phyloP scores from a whole-genome alignment of 2,329 filamentous ascomycete genomes.

The Pseudogymnoascus sp. region DNA sequence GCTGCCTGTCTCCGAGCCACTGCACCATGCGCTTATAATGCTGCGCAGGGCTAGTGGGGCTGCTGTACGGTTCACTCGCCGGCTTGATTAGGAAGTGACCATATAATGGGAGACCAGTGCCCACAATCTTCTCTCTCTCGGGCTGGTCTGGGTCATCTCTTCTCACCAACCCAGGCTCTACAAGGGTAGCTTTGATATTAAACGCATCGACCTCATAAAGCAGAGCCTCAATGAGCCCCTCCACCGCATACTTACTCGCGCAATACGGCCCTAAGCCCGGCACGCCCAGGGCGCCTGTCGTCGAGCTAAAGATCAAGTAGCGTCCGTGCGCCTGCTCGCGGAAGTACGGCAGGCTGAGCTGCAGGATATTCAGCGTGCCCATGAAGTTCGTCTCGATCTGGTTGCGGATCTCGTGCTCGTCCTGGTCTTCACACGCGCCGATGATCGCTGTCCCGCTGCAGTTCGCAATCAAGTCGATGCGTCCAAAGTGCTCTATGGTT shows the following conservation, averaged over 20 bases:
- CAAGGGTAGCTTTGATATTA: constrained; percentile 87
- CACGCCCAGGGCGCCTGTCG: constrained; percentile 84
- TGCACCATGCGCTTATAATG: constrained; percentile 89
- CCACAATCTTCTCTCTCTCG: constrained; percentile 5
- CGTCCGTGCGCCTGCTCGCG: constrained; percentile 67
- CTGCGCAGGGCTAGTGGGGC: constrained; percentile 70
- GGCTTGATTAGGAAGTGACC: constrained; percentile 89
- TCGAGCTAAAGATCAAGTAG: constrained; percentile 93
- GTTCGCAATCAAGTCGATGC: constrained; percentile 84
- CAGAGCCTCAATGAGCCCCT: constrained; percentile 93
- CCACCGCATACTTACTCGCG: constrained; percentile 94
- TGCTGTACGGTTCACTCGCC: constrained; percentile 72
- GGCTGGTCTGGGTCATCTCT: constrained; percentile 69
- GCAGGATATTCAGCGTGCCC: constrained; percentile 88
- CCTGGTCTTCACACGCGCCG: constrained; percentile 91
- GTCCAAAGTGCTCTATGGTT: constrained; percentile 68
- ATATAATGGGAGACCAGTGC: constrained; percentile 59
- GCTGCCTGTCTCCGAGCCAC: constrained; percentile 89
- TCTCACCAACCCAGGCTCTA: constrained; percentile 82
- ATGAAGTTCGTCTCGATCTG: constrained; percentile 99
- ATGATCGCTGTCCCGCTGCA: constrained; percentile 95
- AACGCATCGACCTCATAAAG: constrained; percentile 89
- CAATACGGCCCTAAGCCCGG: constrained; percentile 91
- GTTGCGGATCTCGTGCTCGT: constrained; percentile 87
- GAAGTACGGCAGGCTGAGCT: constrained; percentile 81